These are phyloP conservation scores for Lachancea cidri DNA, from an alignment of 805 yeast genomes.

Conservation along the genomic window DNA sequence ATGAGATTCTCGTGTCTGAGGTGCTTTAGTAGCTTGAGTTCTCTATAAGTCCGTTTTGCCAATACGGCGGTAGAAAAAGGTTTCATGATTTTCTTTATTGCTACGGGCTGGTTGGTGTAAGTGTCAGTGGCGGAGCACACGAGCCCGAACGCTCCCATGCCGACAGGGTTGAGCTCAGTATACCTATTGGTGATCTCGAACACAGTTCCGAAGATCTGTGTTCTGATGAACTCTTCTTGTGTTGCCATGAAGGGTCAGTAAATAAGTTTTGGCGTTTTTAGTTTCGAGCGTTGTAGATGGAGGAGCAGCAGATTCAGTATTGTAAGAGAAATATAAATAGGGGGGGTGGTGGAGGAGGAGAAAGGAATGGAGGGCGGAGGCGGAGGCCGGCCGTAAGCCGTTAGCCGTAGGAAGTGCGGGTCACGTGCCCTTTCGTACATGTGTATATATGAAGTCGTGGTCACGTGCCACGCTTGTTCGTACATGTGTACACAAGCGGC, in stretches of 20 bases:
- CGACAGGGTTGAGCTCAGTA: slow-evolving; percentile 91
- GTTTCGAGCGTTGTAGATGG: slow-evolving; percentile 2
- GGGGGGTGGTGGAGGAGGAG: too few relatives aligned
- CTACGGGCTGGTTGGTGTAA: slow-evolving; percentile 86
- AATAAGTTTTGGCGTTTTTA: background rate
- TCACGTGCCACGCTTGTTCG: too few relatives aligned
- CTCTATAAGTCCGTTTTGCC: slow-evolving; percentile 95
- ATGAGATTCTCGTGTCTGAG: slow-evolving; percentile 92
- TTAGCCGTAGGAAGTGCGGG: too few relatives aligned
- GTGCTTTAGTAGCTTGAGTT: slow-evolving; percentile 87
- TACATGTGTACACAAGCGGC: too few relatives aligned
- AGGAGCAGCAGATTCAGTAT: too few relatives aligned
- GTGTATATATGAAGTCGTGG: too few relatives aligned
- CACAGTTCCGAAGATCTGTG: slow-evolving; percentile 92
- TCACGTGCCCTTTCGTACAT: too few relatives aligned
- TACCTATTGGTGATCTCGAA: slow-evolving; percentile 89
- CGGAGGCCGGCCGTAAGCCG: too few relatives aligned
- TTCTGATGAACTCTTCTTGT: slow-evolving; percentile 48
- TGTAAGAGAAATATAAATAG: too few relatives aligned
- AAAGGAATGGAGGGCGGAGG: too few relatives aligned
- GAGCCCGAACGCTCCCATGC: slow-evolving; percentile 99
- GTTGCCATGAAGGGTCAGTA: slow-evolving; percentile 25
- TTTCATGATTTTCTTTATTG: slow-evolving; percentile 95
- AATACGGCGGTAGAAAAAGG: slow-evolving; percentile 93
- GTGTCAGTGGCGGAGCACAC: slow-evolving; percentile 96